Evolutionary conservation across 2,329 filamentous ascomycete genomes (phyloP).

Genomic region (Aspergillus luchuensis): DNA sequence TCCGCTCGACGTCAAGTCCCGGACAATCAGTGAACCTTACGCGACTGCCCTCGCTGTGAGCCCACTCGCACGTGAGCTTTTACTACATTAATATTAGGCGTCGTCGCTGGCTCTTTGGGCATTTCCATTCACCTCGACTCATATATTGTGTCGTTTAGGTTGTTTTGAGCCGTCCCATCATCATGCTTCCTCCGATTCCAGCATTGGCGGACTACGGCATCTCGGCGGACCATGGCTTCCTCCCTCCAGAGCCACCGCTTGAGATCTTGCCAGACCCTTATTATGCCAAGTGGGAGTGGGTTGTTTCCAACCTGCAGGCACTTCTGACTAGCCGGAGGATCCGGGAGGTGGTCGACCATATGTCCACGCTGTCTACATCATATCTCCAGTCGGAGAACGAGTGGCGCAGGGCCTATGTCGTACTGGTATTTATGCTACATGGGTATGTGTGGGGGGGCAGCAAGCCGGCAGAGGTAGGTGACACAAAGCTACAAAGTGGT

Average conservation of each 20-base stretch:
- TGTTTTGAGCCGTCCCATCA: not conserved
- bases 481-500: not conserved
- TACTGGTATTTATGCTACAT: constrained; percentile 78
- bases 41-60: not conserved
- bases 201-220: constrained; percentile 72
- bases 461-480: constrained; percentile 67
- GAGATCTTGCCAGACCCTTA: constrained; percentile 82
- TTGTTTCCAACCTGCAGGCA: constrained; percentile 81
- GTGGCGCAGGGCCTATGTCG: constrained; percentile 84
- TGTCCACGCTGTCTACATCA: constrained; percentile 81
- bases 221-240: constrained; percentile 71
- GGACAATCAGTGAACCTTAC: not conserved
- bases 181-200: constrained; percentile 52
- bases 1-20: not conserved
- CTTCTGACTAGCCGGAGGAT: constrained; percentile 83
- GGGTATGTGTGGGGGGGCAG: constrained; percentile 88
- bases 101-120: not conserved
- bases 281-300: constrained; percentile 92
- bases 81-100: not conserved
- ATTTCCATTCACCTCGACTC: not conserved
- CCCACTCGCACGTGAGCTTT: not conserved
- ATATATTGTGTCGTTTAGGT: not conserved
- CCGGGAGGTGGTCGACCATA: constrained; percentile 72
- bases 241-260: constrained; percentile 78
- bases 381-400: constrained; percentile 81